These are phyloP conservation scores for Cladosporium sp. DNA, from an alignment of 2,329 filamentous ascomycete species.

Conservation along the genomic window DNA sequence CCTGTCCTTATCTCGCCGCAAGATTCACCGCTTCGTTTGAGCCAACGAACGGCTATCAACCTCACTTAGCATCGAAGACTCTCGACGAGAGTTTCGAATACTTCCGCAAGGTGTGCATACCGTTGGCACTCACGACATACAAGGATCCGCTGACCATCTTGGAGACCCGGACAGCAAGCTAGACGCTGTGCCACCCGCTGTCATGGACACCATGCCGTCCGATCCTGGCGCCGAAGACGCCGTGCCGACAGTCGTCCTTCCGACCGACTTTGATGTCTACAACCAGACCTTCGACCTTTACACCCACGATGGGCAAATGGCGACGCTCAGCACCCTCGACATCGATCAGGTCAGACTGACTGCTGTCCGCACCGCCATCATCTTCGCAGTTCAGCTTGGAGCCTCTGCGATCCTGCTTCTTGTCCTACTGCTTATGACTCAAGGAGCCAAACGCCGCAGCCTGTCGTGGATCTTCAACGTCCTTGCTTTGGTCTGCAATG, in stretches of 20 bases:
- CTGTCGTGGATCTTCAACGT: conserved; percentile 63
- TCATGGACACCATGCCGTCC: neutral
- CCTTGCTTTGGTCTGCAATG: conserved; percentile 56
- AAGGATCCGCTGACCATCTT: neutral
- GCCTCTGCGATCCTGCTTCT: conserved; percentile 62
- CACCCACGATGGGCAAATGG: conserved; percentile 38
- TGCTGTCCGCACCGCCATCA: conserved; percentile 49
- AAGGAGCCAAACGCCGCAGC: conserved; percentile 59
- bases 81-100: no score
- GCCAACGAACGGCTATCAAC: no score
- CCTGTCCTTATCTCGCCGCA: no score
- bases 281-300: conserved; percentile 49
- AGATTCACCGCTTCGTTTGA: no score
- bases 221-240: neutral
- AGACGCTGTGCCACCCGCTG: neutral
- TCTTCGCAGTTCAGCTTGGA: conserved; percentile 68
- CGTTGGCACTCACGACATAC: neutral
- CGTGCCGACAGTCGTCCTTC: conserved; percentile 3
- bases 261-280: conserved; percentile 45
- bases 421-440: conserved; percentile 64
- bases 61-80: no score
- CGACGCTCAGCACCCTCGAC: conserved; percentile 36
- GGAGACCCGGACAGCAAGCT: neutral
- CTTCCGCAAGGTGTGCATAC: neutral
- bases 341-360: conserved; percentile 47